Percentiles rank a stretch among this genome's conserved stretches.
phyloP scores from a whole-genome alignment of 257 asterid species.

The Hygrophila difformis region DNA sequence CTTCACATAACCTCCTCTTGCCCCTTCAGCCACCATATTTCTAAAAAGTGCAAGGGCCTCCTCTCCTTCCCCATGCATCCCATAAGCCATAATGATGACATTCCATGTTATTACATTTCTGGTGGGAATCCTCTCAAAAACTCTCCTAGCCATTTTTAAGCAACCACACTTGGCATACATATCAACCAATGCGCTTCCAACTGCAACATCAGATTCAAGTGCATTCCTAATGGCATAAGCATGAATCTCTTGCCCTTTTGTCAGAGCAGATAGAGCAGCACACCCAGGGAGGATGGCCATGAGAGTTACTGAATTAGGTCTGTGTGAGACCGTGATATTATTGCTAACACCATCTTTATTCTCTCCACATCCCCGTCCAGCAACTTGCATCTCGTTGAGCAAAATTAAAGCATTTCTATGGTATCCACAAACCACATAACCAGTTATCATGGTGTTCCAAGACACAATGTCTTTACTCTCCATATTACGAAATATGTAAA shows the following conservation, averaged over 20 bases:
- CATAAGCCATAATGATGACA: conserved; percentile 75
- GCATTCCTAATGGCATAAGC: conserved; percentile 52
- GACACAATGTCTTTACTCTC: conserved; percentile 66
- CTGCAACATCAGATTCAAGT: conserved; percentile 52
- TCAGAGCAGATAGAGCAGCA: conserved; percentile 60
- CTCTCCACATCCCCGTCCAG: conserved; percentile 13
- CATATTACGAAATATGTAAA: conserved; percentile 50
- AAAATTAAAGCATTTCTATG: conserved; percentile 57
- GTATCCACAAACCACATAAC: conserved; percentile 67
- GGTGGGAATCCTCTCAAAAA: conserved; percentile 50
- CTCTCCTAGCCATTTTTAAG: conserved; percentile 47
- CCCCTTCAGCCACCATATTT: conserved; percentile 32
- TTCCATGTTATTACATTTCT: conserved; percentile 84
- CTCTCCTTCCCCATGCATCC: conserved; percentile 83
- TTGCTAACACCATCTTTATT: conserved; percentile 8
- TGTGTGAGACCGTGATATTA: conserved; percentile 18
- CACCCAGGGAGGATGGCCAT: conserved; percentile 80
- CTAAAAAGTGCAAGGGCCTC: conserved; percentile 50
- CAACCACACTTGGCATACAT: conserved; percentile 91
- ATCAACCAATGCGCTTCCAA: conserved; percentile 85
- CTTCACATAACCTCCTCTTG: conserved; percentile 32
- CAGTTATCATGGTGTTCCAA: conserved; percentile 84
- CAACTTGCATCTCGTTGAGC: conserved; percentile 44
- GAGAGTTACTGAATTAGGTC: conserved; percentile 75
- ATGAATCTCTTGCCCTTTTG: conserved; percentile 78